Conservation (phyloP, 352 stramenopile species). For the Phytophthora europaea region DNA sequence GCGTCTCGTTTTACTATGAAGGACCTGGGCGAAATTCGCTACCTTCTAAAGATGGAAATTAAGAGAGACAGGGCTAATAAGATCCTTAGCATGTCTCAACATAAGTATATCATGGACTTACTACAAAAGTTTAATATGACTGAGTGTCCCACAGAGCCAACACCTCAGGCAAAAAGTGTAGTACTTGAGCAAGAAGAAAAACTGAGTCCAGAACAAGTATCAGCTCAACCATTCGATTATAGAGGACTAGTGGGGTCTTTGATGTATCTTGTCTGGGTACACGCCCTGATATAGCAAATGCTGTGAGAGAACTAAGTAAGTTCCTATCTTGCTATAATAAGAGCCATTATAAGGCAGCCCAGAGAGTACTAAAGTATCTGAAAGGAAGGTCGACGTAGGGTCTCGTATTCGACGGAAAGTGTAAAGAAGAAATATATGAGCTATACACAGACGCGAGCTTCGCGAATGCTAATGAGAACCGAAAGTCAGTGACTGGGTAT, state of each 20-base stretch:
- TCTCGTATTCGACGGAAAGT: constrained; percentile 17
- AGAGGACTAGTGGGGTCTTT: constrained; percentile 10
- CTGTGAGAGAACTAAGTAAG: not conserved
- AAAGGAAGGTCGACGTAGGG: not conserved
- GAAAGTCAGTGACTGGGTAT: constrained; percentile 15
- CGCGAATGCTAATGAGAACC: constrained; percentile 20
- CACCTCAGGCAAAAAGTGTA: not conserved
- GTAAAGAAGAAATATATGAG: constrained; percentile 10
- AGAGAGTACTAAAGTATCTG: too few relatives aligned
- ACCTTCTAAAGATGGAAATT: constrained; percentile 2
- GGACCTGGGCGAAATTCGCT: constrained; percentile 1
- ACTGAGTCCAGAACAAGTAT: constrained; percentile 7
- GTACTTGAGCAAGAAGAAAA: not conserved
- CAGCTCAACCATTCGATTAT: constrained; percentile 15
- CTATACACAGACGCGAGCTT: constrained; percentile 21
- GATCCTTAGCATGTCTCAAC: constrained; percentile 13
- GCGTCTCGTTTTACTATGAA: constrained; percentile 10
- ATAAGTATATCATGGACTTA: constrained; percentile 19
- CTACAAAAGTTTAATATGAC: constrained; percentile 12
- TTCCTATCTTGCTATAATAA: not conserved
- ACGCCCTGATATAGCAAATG: not conserved
- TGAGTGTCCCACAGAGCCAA: not conserved
- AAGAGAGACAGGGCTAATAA: constrained; percentile 4
- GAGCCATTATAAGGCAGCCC: too few relatives aligned
- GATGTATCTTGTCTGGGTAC: not conserved